Base-by-base conservation (phyloP, 371 early-diverging fungal genomes). In the Phascolomyces articulosus region DNA sequence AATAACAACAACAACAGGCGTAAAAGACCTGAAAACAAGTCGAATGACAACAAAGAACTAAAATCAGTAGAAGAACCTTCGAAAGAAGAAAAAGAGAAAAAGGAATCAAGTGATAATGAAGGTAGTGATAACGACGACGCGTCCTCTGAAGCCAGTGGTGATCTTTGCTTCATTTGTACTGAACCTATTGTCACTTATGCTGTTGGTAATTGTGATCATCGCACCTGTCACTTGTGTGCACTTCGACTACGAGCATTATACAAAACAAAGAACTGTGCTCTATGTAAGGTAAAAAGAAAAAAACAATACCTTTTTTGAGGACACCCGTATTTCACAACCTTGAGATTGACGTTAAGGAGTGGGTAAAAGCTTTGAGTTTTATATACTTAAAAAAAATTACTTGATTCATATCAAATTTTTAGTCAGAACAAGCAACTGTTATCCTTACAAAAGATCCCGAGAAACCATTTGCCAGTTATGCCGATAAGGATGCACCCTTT, bases 171-270 rank as follows among this genome's bases (percentile, higher is more conserved):
- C 69, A 98, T 98, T 66, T 98, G 98, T 74, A 90, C 97, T 0
- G 93, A 96, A 41, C 86, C 89, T 3, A 85, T 95, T 18, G 75
- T 71, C 21, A 91, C 83, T 59, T 93, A 85, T 71, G 94, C 96
- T 6, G 83, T 98, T n/a, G 91, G 94, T 8, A 83, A 83, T 58
- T 98, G 98, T 75, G 92, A 96, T 73, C 98, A 98, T 75, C 83
- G 88, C 20, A 90, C 91, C 3, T 98, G 98, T 78, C 94, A 95
- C 64, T 73, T 90, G 6, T 98, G 98, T 79, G 89, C 90, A 11
- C 80, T 98, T 53, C 87, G 98, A 38, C 68, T 97, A 53, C 83
- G 98, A 55, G 93, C 95, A 16, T 78, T 97, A 10, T 95, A 96
- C 77, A 88, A 94, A 73, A 88, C 85, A 41, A 86, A 84, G 28